Base-by-base conservation (phyloP, 805 yeast species). In the Ogataea henricii region DNA sequence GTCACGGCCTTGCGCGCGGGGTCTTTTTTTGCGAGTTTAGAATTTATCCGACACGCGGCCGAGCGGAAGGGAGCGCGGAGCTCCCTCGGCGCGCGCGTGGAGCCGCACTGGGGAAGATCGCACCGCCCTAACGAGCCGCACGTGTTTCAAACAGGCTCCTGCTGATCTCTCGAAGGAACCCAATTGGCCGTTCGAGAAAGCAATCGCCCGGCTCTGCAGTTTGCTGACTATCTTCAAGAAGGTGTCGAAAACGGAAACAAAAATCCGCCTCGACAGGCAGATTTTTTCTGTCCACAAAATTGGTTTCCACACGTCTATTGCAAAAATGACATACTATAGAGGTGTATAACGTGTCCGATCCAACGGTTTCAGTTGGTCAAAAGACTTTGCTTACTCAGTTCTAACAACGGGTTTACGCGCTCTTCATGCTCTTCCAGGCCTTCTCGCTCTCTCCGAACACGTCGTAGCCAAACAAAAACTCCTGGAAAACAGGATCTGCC, bases 401-500 rank as follows among this genome's bases (percentile, higher is more conserved):
- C n/a, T n/a, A n/a, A n/a, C n/a, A n/a, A n/a, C n/a, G n/a, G n/a
- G n/a, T n/a, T n/a, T n/a, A n/a, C n/a, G n/a, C n/a, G n/a, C n/a
- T n/a, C n/a, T n/a, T n/a, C n/a, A n/a, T 8, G 16, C 26, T 16
- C 17, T 27, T 6, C 53, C 51, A 47, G 5, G 35, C 49, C 17
- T 45, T 41, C 18, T 49, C 43, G 25, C 52, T 46, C n/a, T 47
- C 52, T 4, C 37, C 47, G 21, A 53, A 48, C 6, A 53, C 53
- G 26, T 53, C 46, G 40, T 53, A 53, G 9, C 53, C 56, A 43
- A 49, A 53, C 37, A 53, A 37, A 16, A 27, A 44, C 25, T 53
- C 43, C 32, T 53, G 56, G 41, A 53, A 53, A n/a, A 38, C 48
- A 18, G 56, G 56, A 23, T 53, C 56, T 1, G 52, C 56, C 51